These are phyloP conservation scores for Aspergillus sclerotialis DNA, from an alignment of 2,329 filamentous ascomycete genomes.

Conservation along the genomic window DNA sequence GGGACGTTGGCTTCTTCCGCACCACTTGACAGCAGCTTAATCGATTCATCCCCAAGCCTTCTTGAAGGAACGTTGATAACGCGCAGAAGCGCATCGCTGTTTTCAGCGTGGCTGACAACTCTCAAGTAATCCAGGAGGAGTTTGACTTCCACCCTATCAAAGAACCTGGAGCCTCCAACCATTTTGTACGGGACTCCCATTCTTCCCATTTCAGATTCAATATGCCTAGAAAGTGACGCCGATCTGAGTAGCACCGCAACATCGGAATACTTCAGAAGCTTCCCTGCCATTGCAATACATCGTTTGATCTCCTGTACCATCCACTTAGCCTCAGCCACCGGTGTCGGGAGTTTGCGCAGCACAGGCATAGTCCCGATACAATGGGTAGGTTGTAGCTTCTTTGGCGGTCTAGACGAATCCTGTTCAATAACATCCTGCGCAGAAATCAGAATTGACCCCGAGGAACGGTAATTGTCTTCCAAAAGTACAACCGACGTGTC, in stretches of 20 bases:
- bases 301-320: conserved; percentile 77
- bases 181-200: conserved; percentile 82
- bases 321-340: conserved; percentile 75
- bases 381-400: conserved; percentile 73
- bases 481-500: conserved; percentile 75
- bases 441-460: conserved; percentile 70
- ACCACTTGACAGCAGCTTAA: conserved; percentile 68
- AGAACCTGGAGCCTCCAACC: conserved; percentile 87
- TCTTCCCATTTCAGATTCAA: conserved; percentile 75
- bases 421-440: conserved; percentile 87
- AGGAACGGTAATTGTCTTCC: conserved; percentile 92
- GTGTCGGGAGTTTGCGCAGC: conserved; percentile 64
- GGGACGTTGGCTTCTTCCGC: conserved; percentile 63
- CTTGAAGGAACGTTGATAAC: conserved; percentile 80
- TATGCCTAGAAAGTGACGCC: conserved; percentile 71
- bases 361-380: conserved; percentile 72
- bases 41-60: conserved; percentile 71
- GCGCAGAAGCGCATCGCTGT: conserved; percentile 76
- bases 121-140: conserved; percentile 80
- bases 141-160: conserved; percentile 84
- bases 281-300: conserved; percentile 61
- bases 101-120: conserved; percentile 74
- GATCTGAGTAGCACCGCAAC: conserved; percentile 84
- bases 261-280: conserved; percentile 66
- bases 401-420: conserved; percentile 71